Evolutionary conservation across 2,329 filamentous ascomycete genomes (phyloP), one percentile per base, ranked within the genome.

Genomic region (Microascus cirrosus): DNA sequence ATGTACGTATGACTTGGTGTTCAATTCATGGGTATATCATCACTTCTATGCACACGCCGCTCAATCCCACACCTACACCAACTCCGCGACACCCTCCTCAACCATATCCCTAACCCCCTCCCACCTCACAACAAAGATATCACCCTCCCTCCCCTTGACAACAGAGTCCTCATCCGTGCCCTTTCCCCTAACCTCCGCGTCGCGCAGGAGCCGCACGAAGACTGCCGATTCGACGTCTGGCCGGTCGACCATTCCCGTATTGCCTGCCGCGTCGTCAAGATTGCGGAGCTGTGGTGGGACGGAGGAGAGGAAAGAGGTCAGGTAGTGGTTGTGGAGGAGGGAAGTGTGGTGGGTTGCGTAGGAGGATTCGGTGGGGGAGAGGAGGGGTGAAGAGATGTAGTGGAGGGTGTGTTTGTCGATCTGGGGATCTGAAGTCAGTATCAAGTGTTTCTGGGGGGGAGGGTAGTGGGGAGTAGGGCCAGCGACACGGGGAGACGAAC

Each of bases 171-270:
- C 76, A 62, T 88, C 84, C 10, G 84, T 84, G 13, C 86, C 85
- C 61, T 78, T 77, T 7, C 84, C 80, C 59, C 77, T 73, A 13
- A 85, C 79, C 5, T 80, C 74, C 2, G 77, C 74, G 65, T 87
- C 83, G 57, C 76, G 78, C 57, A 92, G 71, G 54, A 89, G 78
- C 61, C 93, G 78, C 48, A 91, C 84, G 70, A 99, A 96, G 2
- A 97, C 92, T 8, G 90, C 90, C 1, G 82, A 79, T 60, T 94
- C 88, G 54, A 84, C 73, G 68, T 97, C 94, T 0, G 94, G 94
- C 2, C 82, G 78, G 67, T 96, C 91, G 34, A 97, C 83, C 94
- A 99, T 99, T 73, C 83, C 91, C 59, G 93, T 86, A 11, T 92
- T 92, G 34, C 91, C 93, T 0, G 88, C 85, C 15, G 88, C 89